Conservation (phyloP, 352 stramenopile genomes). For the Peronosclerospora sorghi region DNA sequence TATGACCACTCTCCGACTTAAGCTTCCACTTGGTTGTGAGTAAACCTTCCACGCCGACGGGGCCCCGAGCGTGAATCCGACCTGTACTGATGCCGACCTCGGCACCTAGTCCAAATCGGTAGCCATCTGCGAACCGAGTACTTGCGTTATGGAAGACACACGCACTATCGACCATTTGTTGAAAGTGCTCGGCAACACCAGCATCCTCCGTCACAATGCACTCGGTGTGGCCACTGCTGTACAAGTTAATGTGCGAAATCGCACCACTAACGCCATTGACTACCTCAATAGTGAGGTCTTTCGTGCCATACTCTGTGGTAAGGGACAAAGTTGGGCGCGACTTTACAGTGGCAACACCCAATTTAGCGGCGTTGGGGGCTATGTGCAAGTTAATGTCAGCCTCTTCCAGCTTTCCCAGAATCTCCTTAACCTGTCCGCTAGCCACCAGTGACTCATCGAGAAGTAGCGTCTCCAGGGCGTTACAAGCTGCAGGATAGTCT, state of each 20-base stretch:
- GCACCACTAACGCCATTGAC: conserved; percentile 83
- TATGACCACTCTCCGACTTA: conserved; percentile 73
- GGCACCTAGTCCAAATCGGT: conserved; percentile 94
- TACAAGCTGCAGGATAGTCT: conserved; percentile 97
- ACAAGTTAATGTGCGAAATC: conserved; percentile 92
- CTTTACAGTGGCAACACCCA: conserved; percentile 46
- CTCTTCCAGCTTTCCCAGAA: conserved; percentile 78
- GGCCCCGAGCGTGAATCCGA: conserved; percentile 93
- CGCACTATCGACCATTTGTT: conserved; percentile 88
- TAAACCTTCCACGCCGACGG: conserved; percentile 93
- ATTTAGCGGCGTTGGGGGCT: conserved; percentile 76
- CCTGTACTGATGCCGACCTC: conserved; percentile 97
- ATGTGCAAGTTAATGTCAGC: conserved; percentile 90
- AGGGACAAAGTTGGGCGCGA: conserved; percentile 71
- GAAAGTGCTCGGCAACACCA: conserved; percentile 55
- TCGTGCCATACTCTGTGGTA: conserved; percentile 92
- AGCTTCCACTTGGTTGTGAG: conserved; percentile 98
- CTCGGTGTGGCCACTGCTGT: conserved; percentile 96
- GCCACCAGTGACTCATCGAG: conserved; percentile 85
- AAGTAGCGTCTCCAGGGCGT: conserved; percentile 95
- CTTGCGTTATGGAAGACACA: conserved; percentile 98
- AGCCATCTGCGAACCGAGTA: conserved; percentile 93
- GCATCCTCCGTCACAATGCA: conserved; percentile 91
- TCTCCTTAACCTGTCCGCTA: conserved; percentile 52
- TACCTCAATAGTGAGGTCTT: conserved; percentile 91